Conservation (phyloP, 495 filamentous ascomycete species). For the Bathelium albidoporum region DNA sequence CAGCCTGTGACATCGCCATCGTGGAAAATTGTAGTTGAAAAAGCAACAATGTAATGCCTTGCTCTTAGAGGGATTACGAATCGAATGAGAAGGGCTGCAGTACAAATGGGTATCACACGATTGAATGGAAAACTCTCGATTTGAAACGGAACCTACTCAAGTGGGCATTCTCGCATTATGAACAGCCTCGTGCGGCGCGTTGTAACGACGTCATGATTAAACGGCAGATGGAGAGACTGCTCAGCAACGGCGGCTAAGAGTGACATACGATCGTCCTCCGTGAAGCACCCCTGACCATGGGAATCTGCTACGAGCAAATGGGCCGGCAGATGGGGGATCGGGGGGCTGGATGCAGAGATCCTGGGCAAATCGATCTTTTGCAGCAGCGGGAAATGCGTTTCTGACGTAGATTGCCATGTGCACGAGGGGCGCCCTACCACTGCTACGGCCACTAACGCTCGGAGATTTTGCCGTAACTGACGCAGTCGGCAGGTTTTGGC, state of each 20-base stretch:
- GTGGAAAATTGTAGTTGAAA: neutral
- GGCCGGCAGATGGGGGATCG: neutral
- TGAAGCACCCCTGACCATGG: neutral
- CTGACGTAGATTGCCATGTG: constrained; percentile 2
- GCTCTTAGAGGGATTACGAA: neutral
- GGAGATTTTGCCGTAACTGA: neutral
- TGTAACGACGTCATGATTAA: constrained; percentile 1
- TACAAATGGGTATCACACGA: neutral
- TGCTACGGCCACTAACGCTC: neutral
- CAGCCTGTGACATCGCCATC: constrained; percentile 54
- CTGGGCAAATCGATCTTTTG: neutral
- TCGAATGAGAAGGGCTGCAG: too few species aligned
- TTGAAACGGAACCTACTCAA: neutral
- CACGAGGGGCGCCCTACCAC: neutral
- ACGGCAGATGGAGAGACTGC: constrained; percentile 1
- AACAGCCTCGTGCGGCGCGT: neutral
- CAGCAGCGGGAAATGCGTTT: neutral
- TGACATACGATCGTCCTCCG: too few species aligned
- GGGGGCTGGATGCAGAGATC: neutral
- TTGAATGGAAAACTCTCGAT: neutral
- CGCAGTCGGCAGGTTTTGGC: neutral
- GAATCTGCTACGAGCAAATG: neutral
- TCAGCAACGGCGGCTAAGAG: neutral
- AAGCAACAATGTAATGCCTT: neutral
- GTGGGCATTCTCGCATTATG: neutral